Evolutionary conservation across 805 yeast genomes (phyloP), one percentile per base, ranked within the genome.

Genomic region (Lipomyces yamanashiensis): DNA sequence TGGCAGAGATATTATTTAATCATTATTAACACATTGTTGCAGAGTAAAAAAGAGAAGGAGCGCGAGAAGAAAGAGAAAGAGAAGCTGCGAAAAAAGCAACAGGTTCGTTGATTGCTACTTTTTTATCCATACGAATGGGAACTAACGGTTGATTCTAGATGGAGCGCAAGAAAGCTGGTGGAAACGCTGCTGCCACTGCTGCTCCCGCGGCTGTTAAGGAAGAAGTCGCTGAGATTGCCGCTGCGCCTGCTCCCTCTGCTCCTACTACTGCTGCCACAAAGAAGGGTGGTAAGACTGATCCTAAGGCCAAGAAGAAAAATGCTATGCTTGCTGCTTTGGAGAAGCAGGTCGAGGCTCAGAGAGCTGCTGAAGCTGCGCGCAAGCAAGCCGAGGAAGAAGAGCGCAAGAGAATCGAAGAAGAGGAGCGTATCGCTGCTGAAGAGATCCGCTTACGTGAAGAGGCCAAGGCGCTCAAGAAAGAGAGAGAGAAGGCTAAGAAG

Each of bases 11-110:
- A 15, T 8, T 40, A 47, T 56, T 47, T 4, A n/a, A 15, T 41
- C 23, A 7, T 9, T 44, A 3, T 13, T 44, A 9, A 21, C 44
- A 8, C n/a, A 39, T 23, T 21, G 33, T 54, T 83, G 85, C 68
- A 74, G 91, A 92, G 77, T 62, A 95, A 93, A 84, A 92, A 93
- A 79, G 98, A 93, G 80, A 92, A 87, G 80, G 96, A 95, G 77
- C 90, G 90, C 85, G 96, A 93, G 77, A 97, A 92, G 73, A 79
- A 79, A 71, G 81, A 79, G 73, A 76, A 79, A 43, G 81, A 79
- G 67, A 93, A 93, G 82, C 90, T 87, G 71, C 84, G 87, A 77
- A 93, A 93, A 87, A 92, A 90, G 79, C 96, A 90, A 71, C 84
- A 86, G 64, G 96, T 63, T 61, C 10, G 61, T 40, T 17, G n/a